phyloP scores from a whole-genome alignment of 2,329 filamentous ascomycete species.

The Microsporum canis region DNA sequence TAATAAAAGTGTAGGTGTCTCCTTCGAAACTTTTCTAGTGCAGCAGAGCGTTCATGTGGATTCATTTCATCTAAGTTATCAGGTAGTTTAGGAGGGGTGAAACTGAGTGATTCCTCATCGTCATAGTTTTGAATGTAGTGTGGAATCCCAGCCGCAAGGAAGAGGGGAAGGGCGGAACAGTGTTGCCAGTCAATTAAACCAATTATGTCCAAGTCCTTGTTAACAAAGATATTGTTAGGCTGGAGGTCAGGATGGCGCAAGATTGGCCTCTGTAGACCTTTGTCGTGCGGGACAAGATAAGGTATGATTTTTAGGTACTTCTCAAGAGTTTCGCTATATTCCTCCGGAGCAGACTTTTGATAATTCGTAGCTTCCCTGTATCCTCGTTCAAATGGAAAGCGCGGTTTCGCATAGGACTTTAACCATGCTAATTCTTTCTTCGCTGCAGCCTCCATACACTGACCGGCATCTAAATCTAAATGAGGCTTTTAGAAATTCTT shows the following conservation, averaged over 20 bases:
- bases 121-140: not conserved
- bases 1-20: not conserved
- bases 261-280: not conserved
- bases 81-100: not conserved
- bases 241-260: not conserved
- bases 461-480: not conserved
- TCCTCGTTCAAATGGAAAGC: not conserved
- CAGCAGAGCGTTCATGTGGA: not conserved
- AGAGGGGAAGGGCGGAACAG: not conserved
- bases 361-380: not conserved
- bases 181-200: not conserved
- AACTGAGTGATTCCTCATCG: not conserved
- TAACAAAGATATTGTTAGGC: not conserved
- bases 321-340: not conserved
- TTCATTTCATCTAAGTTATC: not conserved
- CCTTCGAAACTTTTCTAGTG: not conserved
- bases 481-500: not conserved
- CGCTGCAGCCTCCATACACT: not conserved
- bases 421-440: not conserved
- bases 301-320: not conserved
- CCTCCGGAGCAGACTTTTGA: not conserved
- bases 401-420: not conserved
- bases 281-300: not conserved
- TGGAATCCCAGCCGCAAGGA: not conserved
- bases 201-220: not conserved